phyloP scores from a whole-genome alignment of 352 stramenopile species.

The Bremia lactucae region DNA sequence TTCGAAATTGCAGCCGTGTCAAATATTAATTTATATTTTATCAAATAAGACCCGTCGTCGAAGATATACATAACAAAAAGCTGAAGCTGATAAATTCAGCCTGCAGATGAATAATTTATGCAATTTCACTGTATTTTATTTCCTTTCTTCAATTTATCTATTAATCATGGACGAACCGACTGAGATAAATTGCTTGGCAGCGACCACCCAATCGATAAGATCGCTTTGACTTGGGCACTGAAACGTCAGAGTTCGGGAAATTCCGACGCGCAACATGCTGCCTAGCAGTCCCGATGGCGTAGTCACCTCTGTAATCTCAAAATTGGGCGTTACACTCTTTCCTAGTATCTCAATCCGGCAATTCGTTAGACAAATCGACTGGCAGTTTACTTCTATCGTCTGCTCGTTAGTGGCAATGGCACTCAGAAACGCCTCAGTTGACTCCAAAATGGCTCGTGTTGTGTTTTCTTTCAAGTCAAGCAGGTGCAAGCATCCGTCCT shows the following conservation, averaged over 20 bases:
- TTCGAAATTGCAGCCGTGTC: no score
- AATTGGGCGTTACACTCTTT: conserved; percentile 49
- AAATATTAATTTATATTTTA: no score
- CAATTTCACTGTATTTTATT: conserved; percentile 3
- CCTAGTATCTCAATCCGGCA: conserved; percentile 71
- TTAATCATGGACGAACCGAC: conserved; percentile 35
- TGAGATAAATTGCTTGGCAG: conserved; percentile 58
- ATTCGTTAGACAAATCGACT: conserved; percentile 48
- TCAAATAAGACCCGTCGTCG: no score
- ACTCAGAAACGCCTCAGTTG: conserved; percentile 47
- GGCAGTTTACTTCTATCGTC: conserved; percentile 33
- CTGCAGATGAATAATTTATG: no score
- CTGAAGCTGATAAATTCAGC: no score
- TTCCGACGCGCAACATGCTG: conserved; percentile 52
- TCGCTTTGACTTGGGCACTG: conserved; percentile 70
- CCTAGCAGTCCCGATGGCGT: conserved; percentile 43
- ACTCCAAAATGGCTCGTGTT: conserved; percentile 39
- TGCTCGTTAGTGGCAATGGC: conserved; percentile 43
- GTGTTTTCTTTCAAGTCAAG: conserved; percentile 63
- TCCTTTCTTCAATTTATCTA: conserved; percentile 12
- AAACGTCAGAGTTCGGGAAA: conserved; percentile 63
- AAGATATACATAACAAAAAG: no score
- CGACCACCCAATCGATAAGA: conserved; percentile 75
- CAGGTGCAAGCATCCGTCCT: conserved; percentile 62
- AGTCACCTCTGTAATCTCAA: conserved; percentile 61